Conservation (phyloP, 2,329 filamentous ascomycete species). For the Neocatenulostroma microsporum region DNA sequence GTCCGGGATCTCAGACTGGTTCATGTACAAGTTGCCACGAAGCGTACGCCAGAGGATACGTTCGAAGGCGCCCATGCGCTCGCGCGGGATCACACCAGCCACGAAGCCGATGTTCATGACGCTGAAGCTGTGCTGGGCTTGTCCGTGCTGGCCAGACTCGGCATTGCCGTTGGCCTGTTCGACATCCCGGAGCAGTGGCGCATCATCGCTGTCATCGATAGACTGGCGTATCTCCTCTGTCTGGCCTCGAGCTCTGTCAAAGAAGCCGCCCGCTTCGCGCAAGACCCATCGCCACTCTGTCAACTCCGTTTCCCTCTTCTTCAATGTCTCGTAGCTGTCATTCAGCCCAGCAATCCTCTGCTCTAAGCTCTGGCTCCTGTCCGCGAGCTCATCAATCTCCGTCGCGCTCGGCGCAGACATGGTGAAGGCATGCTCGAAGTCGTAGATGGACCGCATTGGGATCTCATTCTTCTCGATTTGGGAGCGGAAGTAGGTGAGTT, state of each 20-base stretch:
- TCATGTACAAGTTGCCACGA: constrained; percentile 98
- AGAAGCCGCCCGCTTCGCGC: constrained; percentile 92
- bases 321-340: constrained; percentile 96
- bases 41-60: constrained; percentile 95
- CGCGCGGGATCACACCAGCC: constrained; percentile 86
- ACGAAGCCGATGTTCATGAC: constrained; percentile 99
- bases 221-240: constrained; percentile 94
- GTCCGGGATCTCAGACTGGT: constrained; percentile 96
- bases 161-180: constrained; percentile 53
- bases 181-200: constrained; percentile 83
- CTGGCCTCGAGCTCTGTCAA: constrained; percentile 90
- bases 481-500: constrained; percentile 87
- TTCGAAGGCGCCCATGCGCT: constrained; percentile 91
- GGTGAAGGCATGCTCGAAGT: constrained; percentile 72
- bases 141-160: constrained; percentile 14
- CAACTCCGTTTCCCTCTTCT: constrained; percentile 93
- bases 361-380: constrained; percentile 86
- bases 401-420: constrained; percentile 82
- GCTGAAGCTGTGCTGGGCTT: constrained; percentile 58
- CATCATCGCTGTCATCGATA: constrained; percentile 77
- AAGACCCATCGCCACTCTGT: constrained; percentile 98
- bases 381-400: constrained; percentile 92
- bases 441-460: constrained; percentile 77
- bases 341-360: constrained; percentile 86
- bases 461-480: constrained; percentile 95